phyloP scores from a whole-genome alignment of 345 rosid genomes.

The Trapa bicornis region DNA sequence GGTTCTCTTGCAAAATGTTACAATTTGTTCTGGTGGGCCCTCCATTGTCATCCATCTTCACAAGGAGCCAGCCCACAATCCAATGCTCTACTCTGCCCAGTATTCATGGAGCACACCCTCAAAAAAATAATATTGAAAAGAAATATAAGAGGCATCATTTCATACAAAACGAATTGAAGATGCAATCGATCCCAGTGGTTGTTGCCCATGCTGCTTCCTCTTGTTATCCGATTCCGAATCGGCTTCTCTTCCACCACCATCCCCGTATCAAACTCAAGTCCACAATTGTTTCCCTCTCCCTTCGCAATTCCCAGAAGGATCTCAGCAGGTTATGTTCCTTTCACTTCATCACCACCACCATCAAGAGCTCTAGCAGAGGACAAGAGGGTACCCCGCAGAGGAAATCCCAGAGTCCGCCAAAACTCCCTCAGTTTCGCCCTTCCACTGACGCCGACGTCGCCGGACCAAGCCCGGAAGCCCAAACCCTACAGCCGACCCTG shows the following conservation, averaged over 20 bases:
- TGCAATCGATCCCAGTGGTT: slow-evolving; percentile 6
- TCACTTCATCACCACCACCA: slow-evolving; percentile 23
- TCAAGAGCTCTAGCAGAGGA: slow-evolving; percentile 29
- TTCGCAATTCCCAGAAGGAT: slow-evolving; percentile 17
- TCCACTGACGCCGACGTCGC: slow-evolving; percentile 14
- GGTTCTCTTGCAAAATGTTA: neutral
- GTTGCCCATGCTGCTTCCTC: slow-evolving; percentile 4
- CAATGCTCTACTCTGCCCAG: neutral
- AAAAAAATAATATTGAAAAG: neutral
- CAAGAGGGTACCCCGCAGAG: slow-evolving; percentile 7
- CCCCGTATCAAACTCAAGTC: slow-evolving; percentile 19
- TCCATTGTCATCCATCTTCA: neutral
- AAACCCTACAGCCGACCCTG: slow-evolving; percentile 3
- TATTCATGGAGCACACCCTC: neutral
- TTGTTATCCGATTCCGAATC: slow-evolving; percentile 28
- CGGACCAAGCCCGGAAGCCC: slow-evolving; percentile 22
- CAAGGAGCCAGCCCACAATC: neutral
- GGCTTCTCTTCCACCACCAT: slow-evolving; percentile 13
- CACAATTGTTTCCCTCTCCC: slow-evolving; percentile 14
- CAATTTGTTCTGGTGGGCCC: neutral
- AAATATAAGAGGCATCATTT: neutral
- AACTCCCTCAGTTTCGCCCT: slow-evolving; percentile 29
- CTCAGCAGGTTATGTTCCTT: slow-evolving; percentile 14
- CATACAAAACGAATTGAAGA: slow-evolving; percentile 2
- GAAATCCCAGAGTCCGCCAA: slow-evolving; percentile 17